Conservation (phyloP, 148 eudicot species). For the Rheum nobile region DNA sequence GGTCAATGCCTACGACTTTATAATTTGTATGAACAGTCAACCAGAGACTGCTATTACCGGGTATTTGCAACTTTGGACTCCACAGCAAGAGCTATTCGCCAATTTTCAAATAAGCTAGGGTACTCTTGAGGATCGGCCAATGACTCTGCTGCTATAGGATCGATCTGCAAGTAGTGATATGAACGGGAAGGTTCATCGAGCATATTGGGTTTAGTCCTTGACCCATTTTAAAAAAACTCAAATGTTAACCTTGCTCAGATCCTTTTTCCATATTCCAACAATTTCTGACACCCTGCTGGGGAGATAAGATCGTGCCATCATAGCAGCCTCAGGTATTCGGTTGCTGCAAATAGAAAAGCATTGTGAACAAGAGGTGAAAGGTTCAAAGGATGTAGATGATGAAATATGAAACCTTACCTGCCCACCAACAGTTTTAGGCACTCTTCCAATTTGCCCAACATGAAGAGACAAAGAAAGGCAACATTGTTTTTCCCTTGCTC, state of each 20-base stretch:
- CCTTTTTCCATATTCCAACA: conserved; percentile 87
- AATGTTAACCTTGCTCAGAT: conserved; percentile 83
- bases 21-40: neutral
- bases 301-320: conserved; percentile 96
- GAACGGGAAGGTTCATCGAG: too few relatives aligned
- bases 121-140: conserved; percentile 95
- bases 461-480: conserved; percentile 83
- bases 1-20: neutral
- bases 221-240: too few relatives aligned
- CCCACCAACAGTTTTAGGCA: conserved; percentile 87
- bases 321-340: conserved; percentile 97
- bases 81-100: conserved; percentile 90
- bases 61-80: conserved; percentile 76
- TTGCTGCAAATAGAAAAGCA: conserved; percentile 50
- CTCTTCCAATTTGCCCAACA: conserved; percentile 92
- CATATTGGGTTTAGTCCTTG: too few relatives aligned
- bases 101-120: conserved; percentile 85
- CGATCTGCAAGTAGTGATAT: conserved; percentile 30
- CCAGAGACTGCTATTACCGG: conserved; percentile 33
- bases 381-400: neutral
- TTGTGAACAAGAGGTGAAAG: conserved; percentile 8
- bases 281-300: conserved; percentile 95
- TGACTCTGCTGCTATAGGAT: conserved; percentile 92
- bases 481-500: conserved; percentile 95
- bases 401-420: conserved; percentile 29